phyloP scores from a whole-genome alignment of 192 early-diverging fungal species.

The Backusella tuberculispora region DNA sequence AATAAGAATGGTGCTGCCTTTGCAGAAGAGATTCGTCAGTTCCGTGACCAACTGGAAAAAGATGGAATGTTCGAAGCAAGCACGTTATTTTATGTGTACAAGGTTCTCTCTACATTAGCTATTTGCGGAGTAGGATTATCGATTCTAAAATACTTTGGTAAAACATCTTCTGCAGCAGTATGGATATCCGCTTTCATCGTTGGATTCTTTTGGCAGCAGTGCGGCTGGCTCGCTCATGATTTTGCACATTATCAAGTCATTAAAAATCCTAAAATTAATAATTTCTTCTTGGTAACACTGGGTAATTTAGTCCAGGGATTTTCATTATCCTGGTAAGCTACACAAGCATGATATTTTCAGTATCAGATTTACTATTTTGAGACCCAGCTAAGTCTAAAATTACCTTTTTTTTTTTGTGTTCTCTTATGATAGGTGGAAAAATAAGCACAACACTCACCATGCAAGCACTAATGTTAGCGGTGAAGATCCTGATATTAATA shows the following conservation, averaged over 20 bases:
- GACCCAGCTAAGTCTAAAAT: constrained; percentile 1
- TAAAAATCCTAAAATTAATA: constrained; percentile 62
- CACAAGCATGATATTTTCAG: not conserved
- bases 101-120: constrained; percentile 58
- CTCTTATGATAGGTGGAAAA: constrained; percentile 68
- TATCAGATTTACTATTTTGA: constrained; percentile 12
- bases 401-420: not conserved
- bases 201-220: constrained; percentile 84
- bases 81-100: constrained; percentile 70
- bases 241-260: constrained; percentile 84
- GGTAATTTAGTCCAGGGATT: constrained; percentile 80
- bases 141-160: constrained; percentile 57
- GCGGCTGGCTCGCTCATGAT: constrained; percentile 88
- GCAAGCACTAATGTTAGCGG: constrained; percentile 76
- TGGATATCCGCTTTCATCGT: constrained; percentile 57
- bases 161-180: constrained; percentile 57
- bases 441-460: constrained; percentile 91
- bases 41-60: constrained; percentile 55
- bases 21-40: constrained; percentile 62
- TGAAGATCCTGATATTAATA: constrained; percentile 86
- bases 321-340: constrained; percentile 67
- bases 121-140: constrained; percentile 51
- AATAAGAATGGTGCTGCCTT: constrained; percentile 54
- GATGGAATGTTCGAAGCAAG: constrained; percentile 66
- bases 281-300: constrained; percentile 67